Evolutionary conservation across 257 asterid genomes (phyloP).

Genomic region (Perilla frutescens): DNA sequence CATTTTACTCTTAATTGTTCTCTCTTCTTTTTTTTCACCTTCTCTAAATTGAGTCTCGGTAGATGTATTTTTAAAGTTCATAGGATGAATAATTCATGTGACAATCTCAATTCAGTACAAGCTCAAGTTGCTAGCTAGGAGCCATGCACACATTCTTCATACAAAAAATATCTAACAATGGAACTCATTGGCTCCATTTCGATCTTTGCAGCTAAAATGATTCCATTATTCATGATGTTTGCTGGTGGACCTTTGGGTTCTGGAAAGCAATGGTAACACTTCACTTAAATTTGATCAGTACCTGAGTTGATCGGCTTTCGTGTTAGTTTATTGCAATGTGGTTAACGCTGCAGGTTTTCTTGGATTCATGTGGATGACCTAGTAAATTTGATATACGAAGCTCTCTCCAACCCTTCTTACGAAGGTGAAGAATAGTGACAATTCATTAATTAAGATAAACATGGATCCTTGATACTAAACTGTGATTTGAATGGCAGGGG

Average conservation of each 20-base stretch:
- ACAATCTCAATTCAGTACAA: not conserved
- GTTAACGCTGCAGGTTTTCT: constrained; percentile 68
- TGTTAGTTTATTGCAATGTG: not conserved
- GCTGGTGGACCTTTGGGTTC: constrained; percentile 99
- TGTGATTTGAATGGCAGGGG: constrained; percentile 53
- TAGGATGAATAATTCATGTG: not conserved
- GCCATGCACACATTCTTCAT: not conserved
- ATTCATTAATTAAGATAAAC: not conserved
- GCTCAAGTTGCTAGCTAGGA: not conserved
- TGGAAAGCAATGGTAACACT: constrained; percentile 89
- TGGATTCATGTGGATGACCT: constrained; percentile 96
- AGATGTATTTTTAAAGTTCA: not conserved
- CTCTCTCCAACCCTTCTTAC: constrained; percentile 77
- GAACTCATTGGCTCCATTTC: constrained; percentile 18
- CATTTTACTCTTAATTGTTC: not conserved
- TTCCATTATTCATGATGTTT: constrained; percentile 87
- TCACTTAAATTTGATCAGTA: constrained; percentile 5
- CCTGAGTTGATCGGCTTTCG: not conserved
- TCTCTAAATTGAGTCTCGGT: not conserved
- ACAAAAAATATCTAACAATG: not conserved
- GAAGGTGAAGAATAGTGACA: constrained; percentile 48
- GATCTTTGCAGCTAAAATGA: constrained; percentile 80
- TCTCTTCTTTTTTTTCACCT: no score
- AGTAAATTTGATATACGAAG: constrained; percentile 80
- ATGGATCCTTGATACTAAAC: not conserved